Conservation (phyloP, 2,329 filamentous ascomycete species). For the Ambrosiella cleistominuta region DNA sequence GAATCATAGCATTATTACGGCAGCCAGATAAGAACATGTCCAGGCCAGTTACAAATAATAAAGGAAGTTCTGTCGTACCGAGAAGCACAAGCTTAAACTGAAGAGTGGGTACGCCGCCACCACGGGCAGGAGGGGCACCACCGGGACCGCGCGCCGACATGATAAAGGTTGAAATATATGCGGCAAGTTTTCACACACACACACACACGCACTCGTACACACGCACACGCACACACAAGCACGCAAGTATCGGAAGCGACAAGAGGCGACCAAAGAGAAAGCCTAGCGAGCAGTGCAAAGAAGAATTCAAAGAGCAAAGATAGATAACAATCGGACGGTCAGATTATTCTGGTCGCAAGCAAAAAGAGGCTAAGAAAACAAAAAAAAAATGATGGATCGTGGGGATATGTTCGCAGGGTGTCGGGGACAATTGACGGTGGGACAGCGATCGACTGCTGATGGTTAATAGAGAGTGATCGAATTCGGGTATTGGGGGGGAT, state of each 20-base stretch:
- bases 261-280: not conserved
- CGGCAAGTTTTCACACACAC: not conserved
- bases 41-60: not conserved
- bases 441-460: conserved; percentile 5
- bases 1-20: not conserved
- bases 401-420: not conserved
- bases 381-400: not conserved
- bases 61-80: conserved; percentile 40
- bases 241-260: not conserved
- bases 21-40: not conserved
- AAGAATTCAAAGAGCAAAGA: not conserved
- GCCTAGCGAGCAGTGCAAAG: not conserved
- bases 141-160: conserved; percentile 64
- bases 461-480: not conserved
- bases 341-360: not conserved
- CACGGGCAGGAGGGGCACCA: conserved; percentile 36
- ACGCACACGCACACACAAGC: no score
- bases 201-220: no score
- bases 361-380: not conserved
- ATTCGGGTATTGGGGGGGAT: not conserved
- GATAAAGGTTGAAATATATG: conserved; percentile 20
- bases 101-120: conserved; percentile 70
- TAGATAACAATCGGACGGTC: not conserved
- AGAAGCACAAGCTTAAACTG: conserved; percentile 98
- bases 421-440: conserved; percentile 14